Evolutionary conservation across 2,329 filamentous ascomycete species (phyloP).

Genomic region (Aspergillus cejpii): DNA sequence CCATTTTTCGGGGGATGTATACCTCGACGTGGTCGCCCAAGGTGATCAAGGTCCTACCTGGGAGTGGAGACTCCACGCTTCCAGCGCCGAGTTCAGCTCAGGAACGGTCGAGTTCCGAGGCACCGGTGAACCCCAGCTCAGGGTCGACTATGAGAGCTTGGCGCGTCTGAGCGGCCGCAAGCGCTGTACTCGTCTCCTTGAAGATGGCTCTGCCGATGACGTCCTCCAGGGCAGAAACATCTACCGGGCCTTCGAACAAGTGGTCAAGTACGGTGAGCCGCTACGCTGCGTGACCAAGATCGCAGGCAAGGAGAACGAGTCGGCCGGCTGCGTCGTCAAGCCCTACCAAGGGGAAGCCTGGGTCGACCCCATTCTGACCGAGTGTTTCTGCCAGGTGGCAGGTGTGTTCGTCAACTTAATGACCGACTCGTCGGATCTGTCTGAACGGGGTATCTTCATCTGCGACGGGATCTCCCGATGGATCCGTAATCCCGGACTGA

Average conservation of each 20-base stretch:
- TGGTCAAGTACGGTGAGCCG: slow-evolving; percentile 15
- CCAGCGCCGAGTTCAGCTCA: background rate
- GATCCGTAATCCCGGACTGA: slow-evolving; percentile 19
- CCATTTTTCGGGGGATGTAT: slow-evolving; percentile 22
- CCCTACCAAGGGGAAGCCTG: slow-evolving; percentile 13
- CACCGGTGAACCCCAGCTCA: slow-evolving; percentile 13
- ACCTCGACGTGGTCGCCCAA: slow-evolving; percentile 21
- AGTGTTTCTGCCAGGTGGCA: slow-evolving; percentile 29
- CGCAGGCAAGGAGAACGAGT: slow-evolving; percentile 15
- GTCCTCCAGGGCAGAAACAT: slow-evolving; percentile 16
- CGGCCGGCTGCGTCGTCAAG: slow-evolving; percentile 18
- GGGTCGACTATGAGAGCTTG: slow-evolving; percentile 23
- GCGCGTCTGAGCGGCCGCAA: slow-evolving; percentile 29
- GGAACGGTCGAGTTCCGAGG: slow-evolving; percentile 12
- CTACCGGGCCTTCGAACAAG: slow-evolving; percentile 15
- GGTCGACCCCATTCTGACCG: slow-evolving; percentile 21
- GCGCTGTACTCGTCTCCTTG: slow-evolving; percentile 15
- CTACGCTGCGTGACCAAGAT: slow-evolving; percentile 17
- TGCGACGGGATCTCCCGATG: slow-evolving; percentile 21
- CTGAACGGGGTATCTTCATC: slow-evolving; percentile 24
- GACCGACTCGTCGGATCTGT: slow-evolving; percentile 12
- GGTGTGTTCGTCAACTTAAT: slow-evolving; percentile 35
- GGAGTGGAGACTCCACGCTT: slow-evolving; percentile 20
- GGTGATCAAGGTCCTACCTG: slow-evolving; percentile 12
- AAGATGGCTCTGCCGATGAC: slow-evolving; percentile 9